Evolutionary conservation across 2,329 filamentous ascomycete genomes (phyloP), one percentile per base, ranked within the genome.

Genomic region (Clarireedia hainanense): DNA sequence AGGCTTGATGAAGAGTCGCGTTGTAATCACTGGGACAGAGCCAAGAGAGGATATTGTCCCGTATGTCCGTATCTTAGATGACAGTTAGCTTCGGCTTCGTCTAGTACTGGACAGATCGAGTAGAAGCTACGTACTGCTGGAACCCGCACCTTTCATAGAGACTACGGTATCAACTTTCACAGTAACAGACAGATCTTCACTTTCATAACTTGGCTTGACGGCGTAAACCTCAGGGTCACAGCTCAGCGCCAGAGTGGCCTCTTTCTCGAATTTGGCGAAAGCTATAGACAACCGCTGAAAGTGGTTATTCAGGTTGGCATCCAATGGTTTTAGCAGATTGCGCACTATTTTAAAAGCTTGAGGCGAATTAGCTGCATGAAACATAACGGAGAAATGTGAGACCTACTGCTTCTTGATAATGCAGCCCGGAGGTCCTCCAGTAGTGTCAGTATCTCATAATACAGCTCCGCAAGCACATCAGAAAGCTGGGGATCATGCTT

Each of bases 291-390:
- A 26, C 24, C 52, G 52, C 40, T 36, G 52, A 27, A 50, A 15
- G 37, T 55, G 37, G 30, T 36, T 26, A 34, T 36, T 50, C 17
- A 55, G 24, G 17, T 55, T 46, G 5, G 15, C 37, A 20, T 55
- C 52, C 5, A 55, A 37, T 24, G 52, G 30, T 20, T 55, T 50
- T 15, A 55, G 15, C 34, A 50, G 24, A 23, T 17, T 45, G 27
- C 46, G 52, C 5, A 49, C 52, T 42, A 55, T 47, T 47, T 50
- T 55, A 14, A 50, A 43, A 36, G 52, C 52, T 55, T 23, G 27
- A 17, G 17, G 6, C n/a, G 26, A 37, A 40, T 37, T 47, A 37
- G 12, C 3, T 23, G 26, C 3, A 24, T 43, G 5, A 26, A 9
- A 47, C 12, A 10, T 26, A 24, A 24, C 2, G 7, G n/a, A 4